These are phyloP conservation scores for Alternaria ethzedia DNA, from an alignment of 2,329 filamentous ascomycete genomes.

Conservation along the genomic window DNA sequence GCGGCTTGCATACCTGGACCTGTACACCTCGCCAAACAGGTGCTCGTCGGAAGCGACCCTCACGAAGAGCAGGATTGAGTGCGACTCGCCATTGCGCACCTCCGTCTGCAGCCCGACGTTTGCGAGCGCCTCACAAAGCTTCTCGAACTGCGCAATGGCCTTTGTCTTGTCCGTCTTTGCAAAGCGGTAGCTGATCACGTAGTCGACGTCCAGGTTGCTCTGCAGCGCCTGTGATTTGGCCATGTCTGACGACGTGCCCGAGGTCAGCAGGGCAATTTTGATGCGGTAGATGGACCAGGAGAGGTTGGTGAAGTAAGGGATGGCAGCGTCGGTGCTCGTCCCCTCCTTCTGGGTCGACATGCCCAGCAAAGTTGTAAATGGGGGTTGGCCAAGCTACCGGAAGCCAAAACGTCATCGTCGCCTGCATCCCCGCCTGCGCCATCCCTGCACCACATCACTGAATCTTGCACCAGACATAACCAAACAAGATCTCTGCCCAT, in stretches of 20 bases:
- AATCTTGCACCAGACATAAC: slow-evolving; percentile 1
- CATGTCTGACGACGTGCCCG: slow-evolving; percentile 35
- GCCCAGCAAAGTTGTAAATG: slow-evolving; percentile 32
- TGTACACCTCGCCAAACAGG: slow-evolving; percentile 80
- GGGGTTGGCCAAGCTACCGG: slow-evolving; percentile 31
- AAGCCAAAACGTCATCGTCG: slow-evolving; percentile 38
- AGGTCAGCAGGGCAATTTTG: slow-evolving; percentile 26
- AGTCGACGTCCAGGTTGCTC: slow-evolving; percentile 78
- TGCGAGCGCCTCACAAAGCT: slow-evolving; percentile 76
- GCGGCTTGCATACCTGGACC: slow-evolving; percentile 65
- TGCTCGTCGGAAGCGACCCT: slow-evolving; percentile 77
- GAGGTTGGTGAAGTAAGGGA: slow-evolving; percentile 25
- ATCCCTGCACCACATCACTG: slow-evolving; percentile 32
- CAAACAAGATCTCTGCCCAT: slow-evolving; percentile 5
- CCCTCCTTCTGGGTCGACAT: slow-evolving; percentile 24
- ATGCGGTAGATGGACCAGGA: slow-evolving; percentile 25
- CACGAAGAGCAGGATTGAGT: slow-evolving; percentile 82
- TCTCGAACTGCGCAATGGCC: slow-evolving; percentile 77
- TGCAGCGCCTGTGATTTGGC: slow-evolving; percentile 49
- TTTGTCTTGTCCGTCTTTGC: slow-evolving; percentile 69
- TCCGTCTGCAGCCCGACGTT: slow-evolving; percentile 84
- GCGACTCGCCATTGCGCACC: slow-evolving; percentile 78
- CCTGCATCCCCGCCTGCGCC: slow-evolving; percentile 15
- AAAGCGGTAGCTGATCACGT: slow-evolving; percentile 82
- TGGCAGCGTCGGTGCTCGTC: slow-evolving; percentile 16